Conservation (phyloP, 2,329 filamentous ascomycete genomes). For the Colletotrichum camelliae region DNA sequence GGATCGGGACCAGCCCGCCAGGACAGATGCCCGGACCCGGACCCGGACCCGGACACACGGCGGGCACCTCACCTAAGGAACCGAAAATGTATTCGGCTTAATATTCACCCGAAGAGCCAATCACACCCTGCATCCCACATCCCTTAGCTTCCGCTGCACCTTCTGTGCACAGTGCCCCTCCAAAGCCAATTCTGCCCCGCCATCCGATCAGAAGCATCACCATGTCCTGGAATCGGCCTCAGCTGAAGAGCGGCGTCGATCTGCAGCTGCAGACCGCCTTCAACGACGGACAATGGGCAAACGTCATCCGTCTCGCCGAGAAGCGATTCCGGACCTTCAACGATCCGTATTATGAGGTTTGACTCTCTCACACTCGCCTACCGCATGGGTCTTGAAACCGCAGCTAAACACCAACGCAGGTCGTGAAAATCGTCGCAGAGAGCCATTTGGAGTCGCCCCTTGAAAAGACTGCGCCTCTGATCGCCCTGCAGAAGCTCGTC, state of each 20-base stretch:
- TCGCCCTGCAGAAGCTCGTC: slow-evolving; percentile 50
- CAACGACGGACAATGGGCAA: slow-evolving; percentile 57
- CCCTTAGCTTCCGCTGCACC: slow-evolving; percentile 8
- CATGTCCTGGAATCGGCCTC: slow-evolving; percentile 30
- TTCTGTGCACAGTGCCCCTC: slow-evolving; percentile 20
- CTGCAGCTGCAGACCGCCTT: slow-evolving; percentile 62
- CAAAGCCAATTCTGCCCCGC: slow-evolving; percentile 23
- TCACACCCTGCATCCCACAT: not conserved
- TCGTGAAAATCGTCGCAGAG: slow-evolving; percentile 55
- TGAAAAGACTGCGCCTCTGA: slow-evolving; percentile 49
- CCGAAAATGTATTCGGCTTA: not conserved
- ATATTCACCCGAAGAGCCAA: not conserved
- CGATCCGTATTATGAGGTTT: slow-evolving; percentile 62
- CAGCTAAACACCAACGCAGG: slow-evolving; percentile 32
- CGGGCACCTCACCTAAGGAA: too few species aligned
- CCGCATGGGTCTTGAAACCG: not conserved
- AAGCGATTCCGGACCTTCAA: slow-evolving; percentile 54
- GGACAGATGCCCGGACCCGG: not conserved
- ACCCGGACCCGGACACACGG: not conserved
- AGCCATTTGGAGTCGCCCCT: slow-evolving; percentile 55
- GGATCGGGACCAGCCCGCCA: not conserved
- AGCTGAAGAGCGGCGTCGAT: slow-evolving; percentile 56
- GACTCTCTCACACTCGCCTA: slow-evolving; percentile 16
- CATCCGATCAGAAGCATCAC: slow-evolving; percentile 26
- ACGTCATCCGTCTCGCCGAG: slow-evolving; percentile 56